Evolutionary conservation across 371 early-diverging fungal genomes (phyloP), one percentile per base, ranked within the genome.

Genomic region (Dentiscutata heterogama): DNA sequence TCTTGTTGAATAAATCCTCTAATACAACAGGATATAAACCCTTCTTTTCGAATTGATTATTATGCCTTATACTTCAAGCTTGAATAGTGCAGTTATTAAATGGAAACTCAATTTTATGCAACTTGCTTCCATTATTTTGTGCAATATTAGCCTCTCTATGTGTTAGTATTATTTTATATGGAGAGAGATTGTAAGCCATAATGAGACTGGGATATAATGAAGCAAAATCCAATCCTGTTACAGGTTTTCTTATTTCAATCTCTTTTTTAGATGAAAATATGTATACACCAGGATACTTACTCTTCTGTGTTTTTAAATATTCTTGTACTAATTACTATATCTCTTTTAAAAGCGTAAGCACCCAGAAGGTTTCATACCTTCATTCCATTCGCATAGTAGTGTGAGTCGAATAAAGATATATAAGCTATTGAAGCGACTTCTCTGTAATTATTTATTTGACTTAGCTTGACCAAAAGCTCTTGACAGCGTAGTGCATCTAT

Each of bases 401-500:
- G 51, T 8, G 73, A 8, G 22, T 73, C 53, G 22, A 73, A 73
- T 51, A 73, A 29, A 58, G 58, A 58, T 50, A 76, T n/a, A 76
- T 76, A 60, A 56, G 76, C 76, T 25, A 76, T 76, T 27, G 76
- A 76, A 25, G 61, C 73, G 53, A 73, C 31, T 51, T 73, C 73
- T 51, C n/a, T 73, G 53, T 73, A 31, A 39, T 73, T 27, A 22
- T 76, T 76, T 27, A 76, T 76, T 53, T 61, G 16, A 76, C 61
- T 58, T 1, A 18, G 60, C 29, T 76, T 76, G 27, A 76, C 42
- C 29, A 61, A n/a, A 53, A 73, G 73, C 22, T 73, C 14, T 73
- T 73, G 73, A 18, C 39, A 76, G 25, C 18, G 39, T 39, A 76
- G 46, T 11, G 61, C 61, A 42, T 51, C 39, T 39, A 39, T 39